Percentiles rank a stretch among this genome's conserved stretches.
phyloP scores from a whole-genome alignment of 805 yeast genomes.

The Kazachstania bromeliacearum region DNA sequence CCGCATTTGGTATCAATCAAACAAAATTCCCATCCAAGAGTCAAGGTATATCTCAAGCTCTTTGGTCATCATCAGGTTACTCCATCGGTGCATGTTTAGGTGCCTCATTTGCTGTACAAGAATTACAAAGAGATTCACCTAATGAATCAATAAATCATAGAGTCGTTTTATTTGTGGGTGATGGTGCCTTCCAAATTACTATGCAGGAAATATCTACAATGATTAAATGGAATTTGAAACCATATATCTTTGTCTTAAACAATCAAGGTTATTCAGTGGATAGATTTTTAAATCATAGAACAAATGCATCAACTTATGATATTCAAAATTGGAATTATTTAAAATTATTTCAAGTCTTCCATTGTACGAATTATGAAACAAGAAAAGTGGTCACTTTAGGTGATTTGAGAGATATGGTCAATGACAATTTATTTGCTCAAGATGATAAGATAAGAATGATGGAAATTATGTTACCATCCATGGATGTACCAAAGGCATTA shows the following conservation, averaged over 20 bases:
- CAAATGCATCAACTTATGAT: constrained; percentile 45
- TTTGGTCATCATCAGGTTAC: constrained; percentile 62
- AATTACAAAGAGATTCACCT: constrained; percentile 14
- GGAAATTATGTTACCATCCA: constrained; percentile 47
- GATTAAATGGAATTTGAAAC: constrained; percentile 44
- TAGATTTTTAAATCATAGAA: constrained; percentile 48
- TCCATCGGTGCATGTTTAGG: constrained; percentile 58
- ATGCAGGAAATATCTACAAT: constrained; percentile 56
- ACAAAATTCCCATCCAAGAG: constrained; percentile 43
- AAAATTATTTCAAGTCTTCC: constrained; percentile 41
- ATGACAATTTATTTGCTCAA: constrained; percentile 31
- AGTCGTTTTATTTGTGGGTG: constrained; percentile 55
- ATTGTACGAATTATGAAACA: constrained; percentile 40
- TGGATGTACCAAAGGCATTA: constrained; percentile 45
- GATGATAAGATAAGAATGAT: constrained; percentile 42
- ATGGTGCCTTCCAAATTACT: constrained; percentile 60
- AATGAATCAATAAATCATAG: constrained; percentile 32
- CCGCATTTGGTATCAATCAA: constrained; percentile 52
- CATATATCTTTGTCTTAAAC: constrained; percentile 51
- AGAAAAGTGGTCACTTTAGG: constrained; percentile 38
- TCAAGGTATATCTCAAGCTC: constrained; percentile 48
- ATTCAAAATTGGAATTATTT: constrained; percentile 55
- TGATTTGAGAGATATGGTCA: constrained; percentile 38
- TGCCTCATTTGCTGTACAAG: constrained; percentile 49
- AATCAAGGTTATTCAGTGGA: constrained; percentile 62